phyloP scores from a whole-genome alignment of 345 rosid genomes.

The Pseudoturritis turrita region DNA sequence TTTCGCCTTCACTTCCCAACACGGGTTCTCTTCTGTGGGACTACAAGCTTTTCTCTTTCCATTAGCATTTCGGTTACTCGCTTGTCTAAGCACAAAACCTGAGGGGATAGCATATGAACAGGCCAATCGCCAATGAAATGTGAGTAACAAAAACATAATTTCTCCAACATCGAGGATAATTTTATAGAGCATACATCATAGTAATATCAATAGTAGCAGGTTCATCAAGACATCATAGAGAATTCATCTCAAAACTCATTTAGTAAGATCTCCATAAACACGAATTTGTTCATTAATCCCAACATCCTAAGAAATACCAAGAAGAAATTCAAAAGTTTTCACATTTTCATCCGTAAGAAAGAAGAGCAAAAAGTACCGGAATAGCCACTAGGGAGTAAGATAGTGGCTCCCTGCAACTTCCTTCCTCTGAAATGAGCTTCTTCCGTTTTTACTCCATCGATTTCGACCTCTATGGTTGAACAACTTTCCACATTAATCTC shows the following conservation, averaged over 20 bases:
- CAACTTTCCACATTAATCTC: not conserved
- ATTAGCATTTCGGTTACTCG: slow-evolving; percentile 26
- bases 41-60: slow-evolving; percentile 49
- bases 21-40: slow-evolving; percentile 28
- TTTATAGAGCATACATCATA: not conserved
- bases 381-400: slow-evolving; percentile 62
- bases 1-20: slow-evolving; percentile 74
- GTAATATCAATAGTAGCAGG: not conserved
- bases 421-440: slow-evolving; percentile 92
- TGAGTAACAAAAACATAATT: not conserved
- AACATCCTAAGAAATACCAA: not conserved
- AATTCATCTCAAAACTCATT: not conserved
- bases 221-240: not conserved
- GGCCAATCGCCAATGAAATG: not conserved
- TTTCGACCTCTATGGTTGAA: slow-evolving; percentile 41
- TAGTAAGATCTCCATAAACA: not conserved
- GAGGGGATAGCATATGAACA: slow-evolving; percentile 15
- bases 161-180: not conserved
- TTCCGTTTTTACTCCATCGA: slow-evolving; percentile 56
- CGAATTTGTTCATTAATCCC: not conserved
- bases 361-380: slow-evolving; percentile 44
- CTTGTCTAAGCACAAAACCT: slow-evolving; percentile 80
- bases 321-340: not conserved
- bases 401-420: slow-evolving; percentile 62
- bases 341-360: not conserved